Evolutionary conservation across 495 filamentous ascomycete genomes (phyloP).

Genomic region (Cercophora sp.): DNA sequence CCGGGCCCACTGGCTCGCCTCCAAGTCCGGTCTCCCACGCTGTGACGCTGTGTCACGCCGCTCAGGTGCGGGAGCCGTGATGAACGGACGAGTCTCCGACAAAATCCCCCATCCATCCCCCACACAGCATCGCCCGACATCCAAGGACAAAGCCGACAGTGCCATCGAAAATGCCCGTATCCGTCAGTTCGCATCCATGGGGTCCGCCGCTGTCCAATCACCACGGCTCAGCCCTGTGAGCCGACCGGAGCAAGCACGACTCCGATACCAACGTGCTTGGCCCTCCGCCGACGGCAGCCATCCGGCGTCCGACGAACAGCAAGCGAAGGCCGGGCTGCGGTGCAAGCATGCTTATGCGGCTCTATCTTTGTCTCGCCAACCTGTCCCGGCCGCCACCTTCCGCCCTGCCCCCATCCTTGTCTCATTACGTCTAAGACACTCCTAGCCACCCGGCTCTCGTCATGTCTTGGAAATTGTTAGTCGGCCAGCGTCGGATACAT

Average conservation of each 20-base stretch:
- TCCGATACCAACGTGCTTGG: neutral
- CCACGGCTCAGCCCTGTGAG: neutral
- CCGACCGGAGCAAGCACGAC: neutral
- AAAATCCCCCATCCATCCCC: neutral
- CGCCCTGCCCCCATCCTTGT: conserved; percentile 9
- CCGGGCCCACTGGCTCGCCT: too few relatives aligned
- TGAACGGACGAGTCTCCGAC: neutral
- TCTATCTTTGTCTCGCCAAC: neutral
- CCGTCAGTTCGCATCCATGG: neutral
- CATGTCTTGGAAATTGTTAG: conserved; percentile 15
- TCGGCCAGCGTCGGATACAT: conserved; percentile 10
- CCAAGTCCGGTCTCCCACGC: neutral
- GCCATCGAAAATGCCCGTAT: neutral
- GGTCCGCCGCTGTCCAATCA: conserved; percentile 8
- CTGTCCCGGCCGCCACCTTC: neutral
- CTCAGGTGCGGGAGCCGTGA: neutral
- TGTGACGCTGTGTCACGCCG: neutral
- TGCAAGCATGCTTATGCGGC: neutral
- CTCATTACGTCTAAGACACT: conserved; percentile 16
- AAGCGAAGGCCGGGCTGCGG: neutral
- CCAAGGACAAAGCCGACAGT: neutral
- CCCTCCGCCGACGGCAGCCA: conserved; percentile 4
- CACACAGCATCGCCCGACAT: neutral
- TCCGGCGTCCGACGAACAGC: conserved; percentile 6
- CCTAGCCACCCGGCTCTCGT: neutral